Conservation (phyloP, 257 asterid genomes). For the Solanum ossicruentum region DNA sequence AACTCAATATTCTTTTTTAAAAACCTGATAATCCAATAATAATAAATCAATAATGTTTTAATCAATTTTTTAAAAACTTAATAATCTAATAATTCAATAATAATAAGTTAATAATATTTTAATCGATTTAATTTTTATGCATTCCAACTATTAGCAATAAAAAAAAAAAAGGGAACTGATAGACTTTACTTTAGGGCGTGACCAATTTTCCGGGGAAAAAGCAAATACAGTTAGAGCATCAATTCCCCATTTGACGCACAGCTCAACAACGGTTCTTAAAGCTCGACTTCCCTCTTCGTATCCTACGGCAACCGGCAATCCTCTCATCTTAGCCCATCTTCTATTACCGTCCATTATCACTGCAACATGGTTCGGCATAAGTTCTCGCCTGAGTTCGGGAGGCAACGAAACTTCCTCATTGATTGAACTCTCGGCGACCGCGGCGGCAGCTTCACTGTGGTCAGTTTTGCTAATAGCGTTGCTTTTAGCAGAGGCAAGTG, state of each 20-base stretch:
- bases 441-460: too few relatives aligned
- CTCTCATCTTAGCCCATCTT: slow-evolving; percentile 55
- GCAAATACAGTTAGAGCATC: slow-evolving; percentile 51
- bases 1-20: too few relatives aligned
- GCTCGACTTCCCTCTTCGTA: slow-evolving; percentile 42
- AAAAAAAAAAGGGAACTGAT: background rate
- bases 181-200: slow-evolving; percentile 37
- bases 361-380: slow-evolving; percentile 31
- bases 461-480: background rate
- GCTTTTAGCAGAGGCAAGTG: background rate
- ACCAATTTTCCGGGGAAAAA: slow-evolving; percentile 62
- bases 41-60: too few relatives aligned
- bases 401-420: background rate
- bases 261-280: slow-evolving; percentile 19
- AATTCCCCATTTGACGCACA: slow-evolving; percentile 39
- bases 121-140: too few relatives aligned
- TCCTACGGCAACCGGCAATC: slow-evolving; percentile 27
- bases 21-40: too few relatives aligned
- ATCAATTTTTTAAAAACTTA: too few relatives aligned
- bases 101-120: too few relatives aligned
- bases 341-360: slow-evolving; percentile 49
- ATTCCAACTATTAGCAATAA: background rate
- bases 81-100: too few relatives aligned
- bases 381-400: background rate
- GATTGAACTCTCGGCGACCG: background rate